Percentiles rank a stretch among this genome's conserved stretches.
phyloP scores from a whole-genome alignment of 352 stramenopile genomes.

The Phytophthora multivora region DNA sequence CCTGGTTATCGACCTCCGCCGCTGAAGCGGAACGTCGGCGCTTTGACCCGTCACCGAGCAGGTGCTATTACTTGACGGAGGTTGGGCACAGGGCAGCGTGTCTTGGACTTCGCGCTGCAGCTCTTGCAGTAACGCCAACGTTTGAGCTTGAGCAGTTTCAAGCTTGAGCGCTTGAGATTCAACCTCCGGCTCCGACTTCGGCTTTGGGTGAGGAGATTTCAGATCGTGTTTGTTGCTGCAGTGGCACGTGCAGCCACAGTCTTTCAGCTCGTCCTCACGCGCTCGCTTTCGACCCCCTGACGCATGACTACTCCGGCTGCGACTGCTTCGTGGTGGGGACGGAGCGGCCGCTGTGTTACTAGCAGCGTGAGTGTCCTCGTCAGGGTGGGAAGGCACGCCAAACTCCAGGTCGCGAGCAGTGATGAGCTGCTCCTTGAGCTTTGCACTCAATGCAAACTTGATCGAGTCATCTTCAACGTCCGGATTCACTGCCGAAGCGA shows the following conservation, averaged over 20 bases:
- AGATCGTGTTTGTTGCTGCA: background rate
- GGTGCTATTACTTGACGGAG: background rate
- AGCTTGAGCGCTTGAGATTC: slow-evolving; percentile 24
- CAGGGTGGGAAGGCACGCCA: background rate
- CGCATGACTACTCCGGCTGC: background rate
- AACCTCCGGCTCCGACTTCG: slow-evolving; percentile 7
- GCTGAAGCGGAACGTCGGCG: background rate
- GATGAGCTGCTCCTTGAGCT: slow-evolving; percentile 28
- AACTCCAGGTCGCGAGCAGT: slow-evolving; percentile 24
- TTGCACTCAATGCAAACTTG: slow-evolving; percentile 26
- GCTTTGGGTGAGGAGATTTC: no score
- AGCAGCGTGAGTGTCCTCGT: background rate
- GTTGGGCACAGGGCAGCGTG: slow-evolving; percentile 1
- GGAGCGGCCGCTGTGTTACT: background rate
- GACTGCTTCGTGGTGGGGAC: background rate
- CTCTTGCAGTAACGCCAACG: slow-evolving; percentile 21
- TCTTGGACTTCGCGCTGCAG: slow-evolving; percentile 19
- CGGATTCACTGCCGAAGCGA: slow-evolving; percentile 31
- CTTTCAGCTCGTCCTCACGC: background rate
- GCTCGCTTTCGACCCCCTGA: slow-evolving; percentile 3
- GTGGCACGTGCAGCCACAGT: slow-evolving; percentile 9
- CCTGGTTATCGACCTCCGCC: no score
- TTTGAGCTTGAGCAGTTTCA: slow-evolving; percentile 22
- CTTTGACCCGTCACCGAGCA: background rate
- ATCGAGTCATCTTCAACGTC: slow-evolving; percentile 34